A percentile compares a stretch with the other conserved stretches of the same genome.
phyloP scores from a whole-genome alignment of 768 basidiomycete species.

The Vararia minispora region DNA sequence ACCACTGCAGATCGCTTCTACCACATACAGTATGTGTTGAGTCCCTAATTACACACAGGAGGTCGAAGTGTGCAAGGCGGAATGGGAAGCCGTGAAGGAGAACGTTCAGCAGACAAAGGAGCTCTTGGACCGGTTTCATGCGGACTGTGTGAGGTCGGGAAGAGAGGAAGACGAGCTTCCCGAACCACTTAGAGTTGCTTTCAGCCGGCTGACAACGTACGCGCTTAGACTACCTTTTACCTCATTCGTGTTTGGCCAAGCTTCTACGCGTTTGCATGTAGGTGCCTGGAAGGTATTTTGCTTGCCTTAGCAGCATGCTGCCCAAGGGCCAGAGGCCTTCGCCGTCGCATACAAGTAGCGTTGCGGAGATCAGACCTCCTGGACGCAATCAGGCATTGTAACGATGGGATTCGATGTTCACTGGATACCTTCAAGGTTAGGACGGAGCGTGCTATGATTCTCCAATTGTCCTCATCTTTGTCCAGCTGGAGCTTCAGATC shows the following conservation, averaged over 20 bases:
- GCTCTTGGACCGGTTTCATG: neutral
- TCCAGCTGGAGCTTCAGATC: neutral
- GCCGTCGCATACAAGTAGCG: neutral
- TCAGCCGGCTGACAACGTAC: neutral
- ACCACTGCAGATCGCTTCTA: too few relatives aligned
- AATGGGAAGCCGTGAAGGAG: neutral
- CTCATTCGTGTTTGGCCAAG: neutral
- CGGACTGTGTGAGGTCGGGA: neutral
- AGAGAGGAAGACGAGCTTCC: neutral
- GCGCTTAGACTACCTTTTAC: neutral
- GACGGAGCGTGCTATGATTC: neutral
- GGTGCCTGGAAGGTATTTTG: constrained; percentile 4
- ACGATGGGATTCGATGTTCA: neutral
- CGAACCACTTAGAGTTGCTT: neutral
- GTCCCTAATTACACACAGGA: too few relatives aligned
- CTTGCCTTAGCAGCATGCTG: neutral
- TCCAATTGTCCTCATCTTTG: neutral
- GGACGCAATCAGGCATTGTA: neutral
- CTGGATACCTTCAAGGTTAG: neutral
- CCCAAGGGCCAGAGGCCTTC: neutral
- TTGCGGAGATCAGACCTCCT: constrained; percentile 1
- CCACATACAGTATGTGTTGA: too few relatives aligned
- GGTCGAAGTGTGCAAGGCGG: neutral
- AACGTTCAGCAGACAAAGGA: neutral
- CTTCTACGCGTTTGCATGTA: too few relatives aligned